Evolutionary conservation across 1,284 basidiomycete species (phyloP), one percentile per base, ranked within the genome.

Genomic region (Inonotus obliquus): DNA sequence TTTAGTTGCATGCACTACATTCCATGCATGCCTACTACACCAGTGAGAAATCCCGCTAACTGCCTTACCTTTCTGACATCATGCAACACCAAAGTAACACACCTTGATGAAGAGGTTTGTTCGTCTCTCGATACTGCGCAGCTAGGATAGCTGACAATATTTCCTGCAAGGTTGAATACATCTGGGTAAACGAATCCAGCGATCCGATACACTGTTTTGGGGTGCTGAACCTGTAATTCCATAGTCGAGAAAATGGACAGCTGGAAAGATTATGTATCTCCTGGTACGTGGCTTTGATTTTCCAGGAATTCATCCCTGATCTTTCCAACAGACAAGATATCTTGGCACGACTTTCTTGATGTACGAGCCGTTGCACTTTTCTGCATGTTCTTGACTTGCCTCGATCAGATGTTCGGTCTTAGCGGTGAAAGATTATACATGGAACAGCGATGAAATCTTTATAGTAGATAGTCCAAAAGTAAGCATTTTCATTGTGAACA

Each of bases 261-360:
- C 17, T 23, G 49, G 58, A 11, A 59, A 59, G 39, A 37, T 39
- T 5, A 52, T 59, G 58, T 53, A 59, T 41, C 23, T 59, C 38
- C 23, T 52, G 19, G 58, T 59, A 27, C 21, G 58, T 39, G 14
- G 1, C 13, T 27, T 10, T 9, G 17, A 21, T 29, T 14, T 13
- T 27, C 5, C 2, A 19, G 21, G 13, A 5, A 45, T 3, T 10
- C 25, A 14, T 10, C 25, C 17, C 11, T 45, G 29, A 25, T 13
- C 44, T 1, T 11, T 44, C 41, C 41, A 17, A 10, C 41, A 56
- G 54, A 45, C 54, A 17, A 56, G 54, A 56, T 56, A 56, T 39
- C 41, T 45, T 21, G 54, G 54, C 27, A 23, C 41, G 17, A 6
- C 17, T 10, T 56, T 56, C 27, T 45, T 47, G 27, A 27, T 47